These are phyloP conservation scores for Chlamydomonas sphaeroides DNA, from an alignment of 139 green algal species.

Conservation along the genomic window DNA sequence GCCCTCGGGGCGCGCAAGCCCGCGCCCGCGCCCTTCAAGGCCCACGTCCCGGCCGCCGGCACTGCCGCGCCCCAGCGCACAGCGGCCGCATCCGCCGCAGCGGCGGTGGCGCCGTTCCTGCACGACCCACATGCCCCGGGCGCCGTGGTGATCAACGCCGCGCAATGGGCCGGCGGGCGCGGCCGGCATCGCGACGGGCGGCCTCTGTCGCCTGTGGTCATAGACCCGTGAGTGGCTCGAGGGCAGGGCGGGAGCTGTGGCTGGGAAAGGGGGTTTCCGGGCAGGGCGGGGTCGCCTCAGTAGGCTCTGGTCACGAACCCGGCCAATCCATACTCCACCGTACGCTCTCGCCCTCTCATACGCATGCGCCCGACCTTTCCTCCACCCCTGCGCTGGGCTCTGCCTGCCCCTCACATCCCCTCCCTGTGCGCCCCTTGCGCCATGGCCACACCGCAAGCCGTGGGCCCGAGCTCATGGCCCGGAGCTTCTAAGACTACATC, in stretches of 20 bases:
- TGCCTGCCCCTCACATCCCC: neutral
- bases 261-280: too few relatives aligned
- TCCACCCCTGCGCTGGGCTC: neutral
- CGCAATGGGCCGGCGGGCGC: slow-evolving; percentile 60
- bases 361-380: too few relatives aligned
- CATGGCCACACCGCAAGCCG: too few relatives aligned
- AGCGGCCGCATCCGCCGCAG: neutral
- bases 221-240: slow-evolving; percentile 75
- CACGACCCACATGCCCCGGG: slow-evolving; percentile 64
- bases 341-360: too few relatives aligned
- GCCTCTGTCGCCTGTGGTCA: slow-evolving; percentile 61
- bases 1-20: neutral
- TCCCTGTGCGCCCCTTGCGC: too few relatives aligned
- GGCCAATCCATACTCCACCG: too few relatives aligned
- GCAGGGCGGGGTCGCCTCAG: too few relatives aligned
- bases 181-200: slow-evolving; percentile 38
- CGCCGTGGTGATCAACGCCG: slow-evolving; percentile 72
- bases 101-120: slow-evolving; percentile 25
- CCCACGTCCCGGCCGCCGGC: neutral
- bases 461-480: too few relatives aligned
- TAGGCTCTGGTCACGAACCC: too few relatives aligned
- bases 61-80: neutral
- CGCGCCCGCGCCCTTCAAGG: neutral
- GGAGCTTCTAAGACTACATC: too few relatives aligned
- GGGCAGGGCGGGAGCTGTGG: too few relatives aligned